Base-by-base conservation (phyloP, 164 flowering plant genomes). In the Annona cherimola region DNA sequence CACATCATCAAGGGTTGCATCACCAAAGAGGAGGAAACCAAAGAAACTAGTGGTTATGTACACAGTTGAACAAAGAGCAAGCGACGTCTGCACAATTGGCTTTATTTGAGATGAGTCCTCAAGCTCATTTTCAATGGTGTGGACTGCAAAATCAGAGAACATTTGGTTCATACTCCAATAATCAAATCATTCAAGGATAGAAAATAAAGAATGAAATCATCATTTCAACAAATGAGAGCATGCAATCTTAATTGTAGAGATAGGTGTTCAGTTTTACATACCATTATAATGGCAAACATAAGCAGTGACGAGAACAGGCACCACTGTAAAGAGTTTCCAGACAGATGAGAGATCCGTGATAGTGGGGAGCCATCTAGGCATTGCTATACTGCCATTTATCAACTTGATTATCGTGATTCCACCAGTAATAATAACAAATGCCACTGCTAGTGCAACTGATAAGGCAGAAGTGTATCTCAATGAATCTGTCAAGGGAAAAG, bases 271-370 rank as follows among this genome's bases (percentile, higher is more conserved):
- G 61, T n/a, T 71, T n/a, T 69, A 71, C 85, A 61, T 86, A 94
- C 99, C 96, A 77, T 91, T 94, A 79, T 87, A 92, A 74, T 92
- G 99, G 83, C 98, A 94, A 68, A 92, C 87, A 74, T 80, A 94
- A 35, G 98, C 95, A 40, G 97, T 94, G 77, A 94, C 99, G 14
- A 94, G 87, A 70, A 94, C 87, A 67, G 97, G 97, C 9, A 92
- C 95, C 1, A 81, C 92, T 1, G 98, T 92, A 80, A 92, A 94
- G 72, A 92, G 93, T 11, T 83, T 86, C 79, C 82, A 82, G 77
- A 90, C 70, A 8, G 97, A 86, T 42, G 90, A 40, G 66, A 88
- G 12, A 84, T 84, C 86, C n/a, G 83, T 75, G 20, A 88, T 73
- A 66, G 83, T 76, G 16, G 99, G 99, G 65, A 94, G 78, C 87